Evolutionary conservation across 1,284 basidiomycete genomes (phyloP), one percentile per base, ranked within the genome.

Genomic region (Schizophyllum commune): DNA sequence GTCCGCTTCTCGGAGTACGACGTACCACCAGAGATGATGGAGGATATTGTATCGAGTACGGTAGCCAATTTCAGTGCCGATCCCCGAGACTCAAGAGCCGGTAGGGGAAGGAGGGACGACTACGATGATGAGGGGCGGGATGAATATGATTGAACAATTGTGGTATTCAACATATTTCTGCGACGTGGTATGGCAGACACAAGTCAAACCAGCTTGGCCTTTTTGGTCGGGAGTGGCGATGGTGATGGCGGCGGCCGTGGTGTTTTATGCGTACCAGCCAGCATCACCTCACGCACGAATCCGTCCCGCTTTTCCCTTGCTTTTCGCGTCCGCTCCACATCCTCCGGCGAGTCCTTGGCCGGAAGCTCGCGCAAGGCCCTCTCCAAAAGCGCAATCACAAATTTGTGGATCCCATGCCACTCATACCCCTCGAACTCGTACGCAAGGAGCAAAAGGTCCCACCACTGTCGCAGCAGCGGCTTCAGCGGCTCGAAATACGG

Each of bases 1-100:
- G 79, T 91, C 58, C 81, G 89, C 58, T 80, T 79, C 54, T 89
- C 85, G 9, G 89, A 91, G 68, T 90, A 85, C 65, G 85, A 88
- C 64, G 69, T 89, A 7, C 79, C 85, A 5, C 80, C 81, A 9
- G 83, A 88, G 55, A 79, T 85, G 70, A 71, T 90, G 55, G 86
- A 88, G 62, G 85, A 86, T 65, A 81, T 90, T 54, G 82, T 90
- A 20, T 27, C 20, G 53, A 13, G 19, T 13, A 27, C 53, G 9
- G 53, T 55, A 19, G 53, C 53, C 39, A 47, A 17, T 8, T 47
- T 47, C 39, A 47, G 17, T 8, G 2, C 39, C 17, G 39, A 17
- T 47, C 2, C 39, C 2, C 9, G 39, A 17, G 39, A 47, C 8
- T 13, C 39, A 2, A 3, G 39, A 11, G 13, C 4, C 2, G 17